A percentile compares a stretch with the other conserved stretches of the same genome.
These are phyloP conservation scores for Clitoria ternatea DNA, from an alignment of 306 rosid species.

Conservation along the genomic window DNA sequence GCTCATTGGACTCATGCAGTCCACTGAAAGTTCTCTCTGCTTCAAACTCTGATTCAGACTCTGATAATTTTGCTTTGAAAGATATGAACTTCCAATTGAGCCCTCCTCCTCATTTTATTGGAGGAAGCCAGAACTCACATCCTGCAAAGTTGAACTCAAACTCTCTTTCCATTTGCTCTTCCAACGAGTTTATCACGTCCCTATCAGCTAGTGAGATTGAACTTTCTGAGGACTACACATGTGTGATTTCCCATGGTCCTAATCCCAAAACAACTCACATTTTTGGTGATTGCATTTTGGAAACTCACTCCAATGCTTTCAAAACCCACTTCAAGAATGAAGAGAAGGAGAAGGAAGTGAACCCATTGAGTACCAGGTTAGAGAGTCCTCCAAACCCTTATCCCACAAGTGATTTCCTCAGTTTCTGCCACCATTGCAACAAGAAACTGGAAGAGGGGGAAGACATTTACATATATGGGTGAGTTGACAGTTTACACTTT, in stretches of 20 bases:
- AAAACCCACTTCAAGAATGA: slow-evolving; percentile 37
- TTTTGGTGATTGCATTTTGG: slow-evolving; percentile 82
- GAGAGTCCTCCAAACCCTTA: slow-evolving; percentile 36
- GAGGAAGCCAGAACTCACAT: slow-evolving; percentile 44
- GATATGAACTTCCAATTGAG: slow-evolving; percentile 25
- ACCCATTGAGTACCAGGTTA: background rate
- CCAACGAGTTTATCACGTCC: slow-evolving; percentile 41
- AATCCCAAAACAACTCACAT: slow-evolving; percentile 80
- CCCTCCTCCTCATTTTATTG: slow-evolving; percentile 48
- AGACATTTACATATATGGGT: slow-evolving; percentile 93
- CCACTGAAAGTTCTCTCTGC: slow-evolving; percentile 34
- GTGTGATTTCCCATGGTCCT: slow-evolving; percentile 80
- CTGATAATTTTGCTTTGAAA: slow-evolving; percentile 36
- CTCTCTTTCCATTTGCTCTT: slow-evolving; percentile 39
- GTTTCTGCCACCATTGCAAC: slow-evolving; percentile 69
- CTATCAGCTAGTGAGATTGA: slow-evolving; percentile 75
- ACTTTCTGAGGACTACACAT: slow-evolving; percentile 85
- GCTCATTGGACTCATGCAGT: slow-evolving; percentile 60
- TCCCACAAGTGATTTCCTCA: slow-evolving; percentile 57
- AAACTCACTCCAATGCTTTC: slow-evolving; percentile 39
- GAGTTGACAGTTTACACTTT: background rate
- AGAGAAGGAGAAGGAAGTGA: slow-evolving; percentile 36
- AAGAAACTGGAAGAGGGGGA: slow-evolving; percentile 74
- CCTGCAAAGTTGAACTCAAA: slow-evolving; percentile 28
- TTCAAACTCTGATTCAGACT: slow-evolving; percentile 15